Conservation (phyloP, 2,329 filamentous ascomycete genomes). For the Penicillium sp. region DNA sequence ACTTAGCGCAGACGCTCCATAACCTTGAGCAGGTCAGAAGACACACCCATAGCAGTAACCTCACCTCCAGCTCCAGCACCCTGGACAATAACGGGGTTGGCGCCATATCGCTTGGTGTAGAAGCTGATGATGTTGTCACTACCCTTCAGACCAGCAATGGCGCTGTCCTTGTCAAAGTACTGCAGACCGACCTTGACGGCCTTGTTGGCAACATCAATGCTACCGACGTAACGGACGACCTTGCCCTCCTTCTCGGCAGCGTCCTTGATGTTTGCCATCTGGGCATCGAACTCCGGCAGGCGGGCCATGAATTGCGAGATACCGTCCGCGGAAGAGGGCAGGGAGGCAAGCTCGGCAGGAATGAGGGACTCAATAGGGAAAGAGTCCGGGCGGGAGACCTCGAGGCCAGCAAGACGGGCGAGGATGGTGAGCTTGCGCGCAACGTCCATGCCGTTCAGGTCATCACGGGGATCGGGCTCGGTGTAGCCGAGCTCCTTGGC, state of each 20-base stretch:
- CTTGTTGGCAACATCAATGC: constrained; percentile 76
- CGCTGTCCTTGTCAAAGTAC: constrained; percentile 81
- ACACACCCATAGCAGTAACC: constrained; percentile 97
- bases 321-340: constrained; percentile 51
- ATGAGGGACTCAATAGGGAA: constrained; percentile 95
- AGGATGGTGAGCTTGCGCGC: constrained; percentile 98
- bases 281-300: constrained; percentile 77
- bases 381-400: constrained; percentile 75
- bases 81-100: constrained; percentile 89
- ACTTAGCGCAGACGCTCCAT: constrained; percentile 40
- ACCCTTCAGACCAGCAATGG: constrained; percentile 91
- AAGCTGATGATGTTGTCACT: constrained; percentile 99
- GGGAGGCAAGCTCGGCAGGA: constrained; percentile 77
- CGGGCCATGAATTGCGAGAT: constrained; percentile 83
- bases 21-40: constrained; percentile 85
- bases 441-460: constrained; percentile 83
- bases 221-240: constrained; percentile 90
- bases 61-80: constrained; percentile 92
- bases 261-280: constrained; percentile 83
- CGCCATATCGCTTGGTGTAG: constrained; percentile 91
- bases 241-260: constrained; percentile 81
- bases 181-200: constrained; percentile 88
- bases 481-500: constrained; percentile 93
- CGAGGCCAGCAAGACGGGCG: constrained; percentile 77
- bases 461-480: constrained; percentile 81